Percentiles rank a stretch among this genome's conserved stretches.
These are phyloP conservation scores for Iberis pinnata DNA, from an alignment of 345 rosid genomes.

Conservation along the genomic window DNA sequence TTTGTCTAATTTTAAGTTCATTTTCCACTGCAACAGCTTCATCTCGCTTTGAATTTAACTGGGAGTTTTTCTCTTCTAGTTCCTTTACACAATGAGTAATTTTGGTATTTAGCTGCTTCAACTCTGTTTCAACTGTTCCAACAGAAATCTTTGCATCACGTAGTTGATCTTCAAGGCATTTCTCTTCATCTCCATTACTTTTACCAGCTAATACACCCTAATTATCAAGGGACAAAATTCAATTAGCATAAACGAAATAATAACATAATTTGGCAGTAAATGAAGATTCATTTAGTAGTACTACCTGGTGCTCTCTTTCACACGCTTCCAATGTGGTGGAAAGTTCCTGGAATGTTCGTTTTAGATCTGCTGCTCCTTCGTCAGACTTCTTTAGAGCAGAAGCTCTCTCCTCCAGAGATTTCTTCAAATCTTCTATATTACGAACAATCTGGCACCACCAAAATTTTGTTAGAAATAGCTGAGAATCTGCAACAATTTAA, in stretches of 20 bases:
- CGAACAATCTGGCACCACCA: constrained; percentile 46
- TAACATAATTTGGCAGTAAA: not conserved
- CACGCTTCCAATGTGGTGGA: constrained; percentile 57
- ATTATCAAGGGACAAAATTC: constrained; percentile 19
- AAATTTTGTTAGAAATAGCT: constrained; percentile 12
- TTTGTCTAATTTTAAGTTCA: constrained; percentile 58
- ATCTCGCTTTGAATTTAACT: constrained; percentile 61
- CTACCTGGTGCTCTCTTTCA: constrained; percentile 91
- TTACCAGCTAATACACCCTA: constrained; percentile 96
- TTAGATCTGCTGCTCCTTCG: constrained; percentile 76
- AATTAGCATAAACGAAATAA: constrained; percentile 14
- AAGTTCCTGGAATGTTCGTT: constrained; percentile 58
- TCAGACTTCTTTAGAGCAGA: constrained; percentile 66
- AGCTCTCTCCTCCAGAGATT: constrained; percentile 65
- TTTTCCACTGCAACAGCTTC: constrained; percentile 73
- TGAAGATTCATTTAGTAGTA: constrained; percentile 1
- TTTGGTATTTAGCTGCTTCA: constrained; percentile 79
- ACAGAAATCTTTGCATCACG: constrained; percentile 85
- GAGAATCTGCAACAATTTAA: constrained; percentile 1
- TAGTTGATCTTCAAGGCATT: constrained; percentile 95
- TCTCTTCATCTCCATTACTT: constrained; percentile 87
- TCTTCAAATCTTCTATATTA: constrained; percentile 70
- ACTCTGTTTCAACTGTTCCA: constrained; percentile 82
- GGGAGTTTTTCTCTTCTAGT: constrained; percentile 65
- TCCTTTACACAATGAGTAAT: constrained; percentile 77